Percentiles rank a stretch among this genome's conserved stretches.
Evolutionary conservation across 192 early-diverging fungal genomes (phyloP).

Genomic region (Gamsiella multidivaricata): DNA sequence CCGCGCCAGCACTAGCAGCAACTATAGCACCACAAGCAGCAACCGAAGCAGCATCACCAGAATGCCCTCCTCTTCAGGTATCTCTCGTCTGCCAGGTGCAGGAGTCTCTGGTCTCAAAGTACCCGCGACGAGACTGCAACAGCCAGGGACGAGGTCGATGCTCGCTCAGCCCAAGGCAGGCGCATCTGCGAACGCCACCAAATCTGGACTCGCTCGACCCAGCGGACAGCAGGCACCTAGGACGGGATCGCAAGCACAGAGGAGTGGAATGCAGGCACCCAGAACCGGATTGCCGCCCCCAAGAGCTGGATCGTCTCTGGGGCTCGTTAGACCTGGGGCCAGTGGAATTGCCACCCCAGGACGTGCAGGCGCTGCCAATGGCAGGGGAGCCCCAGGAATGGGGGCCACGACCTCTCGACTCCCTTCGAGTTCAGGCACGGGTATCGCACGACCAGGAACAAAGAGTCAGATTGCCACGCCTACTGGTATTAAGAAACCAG

Average conservation of each 20-base stretch:
- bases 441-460: constrained; percentile 3
- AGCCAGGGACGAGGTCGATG: constrained; percentile 27
- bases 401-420: constrained; percentile 1
- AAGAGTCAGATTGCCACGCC: constrained; percentile 25
- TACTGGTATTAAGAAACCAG: background rate
- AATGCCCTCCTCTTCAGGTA: constrained; percentile 4
- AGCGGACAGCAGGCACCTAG: constrained; percentile 28
- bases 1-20: constrained; percentile 24
- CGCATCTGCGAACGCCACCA: no score
- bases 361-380: background rate
- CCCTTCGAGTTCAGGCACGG: constrained; percentile 3
- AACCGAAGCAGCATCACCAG: constrained; percentile 12
- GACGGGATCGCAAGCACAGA: constrained; percentile 18
- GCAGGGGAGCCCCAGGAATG: background rate
- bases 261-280: constrained; percentile 21
- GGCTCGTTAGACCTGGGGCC: background rate
- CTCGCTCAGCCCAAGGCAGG: constrained; percentile 25
- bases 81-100: constrained; percentile 27
- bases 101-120: constrained; percentile 36
- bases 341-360: background rate
- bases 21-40: constrained; percentile 16
- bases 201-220: constrained; percentile 12
- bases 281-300: constrained; percentile 12
- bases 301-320: constrained; percentile 11
- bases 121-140: constrained; percentile 12